Evolutionary conservation across 225 moss, liverwort and hornwort species (phyloP), one percentile per base, ranked within the genome.

Genomic region (Physcomitrellopsis africana): DNA sequence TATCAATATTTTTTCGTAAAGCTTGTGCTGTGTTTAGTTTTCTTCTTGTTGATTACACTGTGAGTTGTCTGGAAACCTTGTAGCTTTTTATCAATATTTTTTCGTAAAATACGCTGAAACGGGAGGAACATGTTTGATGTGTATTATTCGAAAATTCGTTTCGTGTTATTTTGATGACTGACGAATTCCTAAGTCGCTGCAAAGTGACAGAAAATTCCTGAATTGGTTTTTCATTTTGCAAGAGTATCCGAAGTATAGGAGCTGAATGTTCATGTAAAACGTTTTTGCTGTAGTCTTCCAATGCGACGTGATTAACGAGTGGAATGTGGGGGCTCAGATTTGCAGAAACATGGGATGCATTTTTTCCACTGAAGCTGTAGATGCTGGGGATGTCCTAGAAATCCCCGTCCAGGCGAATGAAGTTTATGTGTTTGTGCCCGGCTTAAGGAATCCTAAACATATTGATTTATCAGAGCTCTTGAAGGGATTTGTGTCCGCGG

Each of bases 341-440:
- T 75, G 32, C 77, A 81, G 78, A 72, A 82, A 60, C 55, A 87
- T 87, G 86, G 86, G 84, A 53, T 87, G 86, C 73, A 84, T 87
- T 54, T 64, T 83, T 37, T 87, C 86, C 15, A 10, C 79, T 0
- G 83, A 81, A n/a, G 74, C 68, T 3, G 56, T 2, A 60, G 79
- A 81, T 12, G 84, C 79, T 11, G 79, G 73, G 42, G 81, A 60
- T 57, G 1, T 57, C 23, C 51, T 60, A 55, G 74, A 74, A 29
- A 14, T 27, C 9, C 51, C 69, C n/a, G 9, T 64, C 9, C 51
- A 52, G 10, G 44, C 68, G 0, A 66, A 61, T 52, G 84, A 81
- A 46, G 71, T 68, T 0, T 74, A 77, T 29, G 84, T 84, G 70
- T 87, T 79, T 16, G 73, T 84, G 42, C 59, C 84, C 0, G 87